A percentile compares a stretch with the other conserved stretches of the same genome.
phyloP scores from a whole-genome alignment of 2,329 filamentous ascomycete genomes.

The Nothopassalora personata region DNA sequence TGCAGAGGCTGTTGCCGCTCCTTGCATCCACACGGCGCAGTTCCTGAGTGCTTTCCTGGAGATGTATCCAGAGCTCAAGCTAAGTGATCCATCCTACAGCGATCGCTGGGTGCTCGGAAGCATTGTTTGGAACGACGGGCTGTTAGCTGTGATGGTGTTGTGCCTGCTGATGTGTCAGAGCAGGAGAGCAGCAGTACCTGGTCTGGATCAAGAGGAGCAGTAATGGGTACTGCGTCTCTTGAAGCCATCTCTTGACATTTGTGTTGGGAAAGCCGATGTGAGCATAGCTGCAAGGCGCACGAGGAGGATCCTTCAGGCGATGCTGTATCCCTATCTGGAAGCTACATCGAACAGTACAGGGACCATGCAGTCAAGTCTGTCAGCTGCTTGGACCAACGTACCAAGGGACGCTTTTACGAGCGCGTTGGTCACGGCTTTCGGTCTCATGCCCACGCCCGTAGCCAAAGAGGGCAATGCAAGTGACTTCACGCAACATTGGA shows the following conservation, averaged over 20 bases:
- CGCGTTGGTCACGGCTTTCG: too few relatives aligned
- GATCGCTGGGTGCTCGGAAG: slow-evolving; percentile 40
- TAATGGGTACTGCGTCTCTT: slow-evolving; percentile 1
- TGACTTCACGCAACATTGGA: background rate
- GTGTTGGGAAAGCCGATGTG: slow-evolving; percentile 4
- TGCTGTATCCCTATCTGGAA: background rate
- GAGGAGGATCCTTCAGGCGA: slow-evolving; percentile 3
- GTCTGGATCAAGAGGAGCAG: background rate
- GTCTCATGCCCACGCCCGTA: too few relatives aligned
- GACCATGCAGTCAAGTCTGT: too few relatives aligned
- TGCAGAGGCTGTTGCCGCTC: slow-evolving; percentile 12
- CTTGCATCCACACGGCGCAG: slow-evolving; percentile 12
- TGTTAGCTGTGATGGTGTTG: slow-evolving; percentile 42
- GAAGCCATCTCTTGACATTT: background rate
- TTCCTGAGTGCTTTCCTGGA: slow-evolving; percentile 42
- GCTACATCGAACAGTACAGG: too few relatives aligned
- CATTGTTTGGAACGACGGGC: slow-evolving; percentile 40
- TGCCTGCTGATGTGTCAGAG: slow-evolving; percentile 36
- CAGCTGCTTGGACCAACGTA: too few relatives aligned
- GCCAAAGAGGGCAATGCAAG: too few relatives aligned
- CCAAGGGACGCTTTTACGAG: too few relatives aligned
- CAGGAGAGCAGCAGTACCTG: background rate
- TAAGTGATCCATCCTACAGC: slow-evolving; percentile 35
- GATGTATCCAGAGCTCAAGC: slow-evolving; percentile 44
- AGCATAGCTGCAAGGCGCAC: slow-evolving; percentile 8